Evolutionary conservation across 176 grass and related monocot genomes (phyloP), one percentile per base, ranked within the genome.

Genomic region (Canna indica): DNA sequence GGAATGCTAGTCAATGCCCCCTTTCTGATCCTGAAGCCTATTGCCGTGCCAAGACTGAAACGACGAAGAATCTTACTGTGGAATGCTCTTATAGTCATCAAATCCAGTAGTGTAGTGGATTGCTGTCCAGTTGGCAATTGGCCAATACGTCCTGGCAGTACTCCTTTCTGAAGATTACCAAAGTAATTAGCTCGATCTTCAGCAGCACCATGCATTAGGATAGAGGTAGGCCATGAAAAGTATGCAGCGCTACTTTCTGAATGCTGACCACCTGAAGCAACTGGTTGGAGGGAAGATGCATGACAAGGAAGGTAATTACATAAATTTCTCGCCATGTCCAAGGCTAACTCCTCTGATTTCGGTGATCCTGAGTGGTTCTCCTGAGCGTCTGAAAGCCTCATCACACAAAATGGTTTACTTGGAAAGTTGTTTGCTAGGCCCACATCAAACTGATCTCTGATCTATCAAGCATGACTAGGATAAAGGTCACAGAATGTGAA

Each of bases 51-150:
- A 46, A 99, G 86, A 77, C 94, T 93, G 57, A 87, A 99, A 58
- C 86, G 72, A 30, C 89, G 77, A 64, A 99, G 79, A 68, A 99
- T 93, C 82, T 93, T 90, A 75, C 94, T 99, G 64, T 99, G 94
- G 79, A 93, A 99, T 75, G 94, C 94, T 78, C 94, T 90, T 83
- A 99, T 90, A 62, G 94, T 99, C 89, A 99, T 93, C 75, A 99
- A 70, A 38, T 99, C 94, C 77, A 99, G 94, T 82, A 99, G 81
- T 56, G 86, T 99, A 13, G 83, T 99, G 68, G 94, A 86, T 85
- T 90, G 94, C 74, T 99, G 86, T 15, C 89, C 89, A 76, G 85
- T 85, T 13, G 94, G 86, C 79, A 99, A 44, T 27, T 47, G 33
- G 38, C 89, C 89, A 64, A 80, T 75, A 80, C 85, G 84, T 59